Conservation (phyloP, 2,329 filamentous ascomycete species). For the Pyricularia sp. region DNA sequence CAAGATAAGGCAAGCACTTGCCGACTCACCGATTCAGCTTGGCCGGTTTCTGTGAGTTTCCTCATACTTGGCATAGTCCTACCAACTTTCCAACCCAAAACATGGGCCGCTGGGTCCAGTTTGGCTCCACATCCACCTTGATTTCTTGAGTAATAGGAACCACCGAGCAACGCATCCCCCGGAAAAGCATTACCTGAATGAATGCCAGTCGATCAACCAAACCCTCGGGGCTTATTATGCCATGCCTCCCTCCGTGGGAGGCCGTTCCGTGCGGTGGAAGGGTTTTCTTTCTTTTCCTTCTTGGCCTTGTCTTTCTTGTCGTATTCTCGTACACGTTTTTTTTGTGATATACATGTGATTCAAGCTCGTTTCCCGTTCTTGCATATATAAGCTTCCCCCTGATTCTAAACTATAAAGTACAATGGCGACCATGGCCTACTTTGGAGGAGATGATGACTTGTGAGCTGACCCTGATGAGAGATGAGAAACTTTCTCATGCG, state of each 20-base stretch:
- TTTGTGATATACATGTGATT: neutral
- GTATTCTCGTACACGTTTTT: neutral
- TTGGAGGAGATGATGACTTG: neutral
- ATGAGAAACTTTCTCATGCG: neutral
- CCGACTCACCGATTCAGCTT: neutral
- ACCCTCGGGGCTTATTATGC: neutral
- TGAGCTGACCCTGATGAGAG: neutral
- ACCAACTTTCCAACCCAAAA: neutral
- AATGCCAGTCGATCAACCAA: neutral
- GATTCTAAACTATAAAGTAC: neutral
- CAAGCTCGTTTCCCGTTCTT: neutral
- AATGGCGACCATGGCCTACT: neutral
- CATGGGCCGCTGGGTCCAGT: neutral
- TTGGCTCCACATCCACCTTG: conserved; percentile 3
- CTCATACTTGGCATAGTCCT: neutral
- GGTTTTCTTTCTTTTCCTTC: neutral
- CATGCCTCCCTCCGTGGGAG: neutral
- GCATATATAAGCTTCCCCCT: neutral
- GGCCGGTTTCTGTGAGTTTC: neutral
- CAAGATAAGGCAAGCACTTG: neutral
- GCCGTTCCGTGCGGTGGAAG: neutral
- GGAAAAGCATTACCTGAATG: neutral
- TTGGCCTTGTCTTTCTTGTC: neutral
- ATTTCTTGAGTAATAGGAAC: conserved; percentile 4
- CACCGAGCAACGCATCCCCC: neutral